Evolutionary conservation across 192 early-diverging fungal species (phyloP).

Genomic region (Phycomyces blakesleeanus): DNA sequence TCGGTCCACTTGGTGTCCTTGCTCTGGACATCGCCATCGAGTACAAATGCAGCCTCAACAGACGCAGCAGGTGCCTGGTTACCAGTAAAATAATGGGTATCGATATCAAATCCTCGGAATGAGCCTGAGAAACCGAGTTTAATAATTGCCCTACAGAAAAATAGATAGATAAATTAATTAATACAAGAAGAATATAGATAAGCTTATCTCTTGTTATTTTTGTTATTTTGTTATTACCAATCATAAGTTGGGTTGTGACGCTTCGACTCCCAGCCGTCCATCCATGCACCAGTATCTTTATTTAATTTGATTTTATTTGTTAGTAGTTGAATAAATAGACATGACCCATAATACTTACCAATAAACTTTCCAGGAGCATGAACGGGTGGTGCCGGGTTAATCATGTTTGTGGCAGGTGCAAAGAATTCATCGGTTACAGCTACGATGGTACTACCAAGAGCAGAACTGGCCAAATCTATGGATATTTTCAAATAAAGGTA

Average conservation of each 20-base stretch:
- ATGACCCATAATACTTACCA: slow-evolving; percentile 42
- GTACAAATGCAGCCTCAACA: slow-evolving; percentile 67
- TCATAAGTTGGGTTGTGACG: slow-evolving; percentile 87
- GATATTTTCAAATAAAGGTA: no score
- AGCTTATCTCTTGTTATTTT: neutral
- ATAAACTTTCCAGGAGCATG: slow-evolving; percentile 52
- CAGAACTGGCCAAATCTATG: slow-evolving; percentile 73
- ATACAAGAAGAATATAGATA: neutral
- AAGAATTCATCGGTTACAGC: slow-evolving; percentile 92
- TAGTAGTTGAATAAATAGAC: no score
- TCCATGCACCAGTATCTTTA: slow-evolving; percentile 67
- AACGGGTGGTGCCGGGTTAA: slow-evolving; percentile 70
- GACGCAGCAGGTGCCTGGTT: slow-evolving; percentile 85
- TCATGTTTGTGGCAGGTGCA: slow-evolving; percentile 76
- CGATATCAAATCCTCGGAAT: slow-evolving; percentile 80
- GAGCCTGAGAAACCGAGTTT: slow-evolving; percentile 80
- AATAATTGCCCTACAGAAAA: slow-evolving; percentile 55
- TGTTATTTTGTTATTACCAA: slow-evolving; percentile 55
- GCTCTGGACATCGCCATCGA: slow-evolving; percentile 39
- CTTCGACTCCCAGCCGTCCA: slow-evolving; percentile 91
- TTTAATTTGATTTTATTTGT: no score
- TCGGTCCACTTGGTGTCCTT: slow-evolving; percentile 53
- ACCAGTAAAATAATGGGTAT: slow-evolving; percentile 90
- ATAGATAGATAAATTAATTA: slow-evolving; percentile 3
- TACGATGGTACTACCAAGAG: slow-evolving; percentile 68